Base-by-base conservation (phyloP, 495 filamentous ascomycete genomes). In the Cercophora sp. region DNA sequence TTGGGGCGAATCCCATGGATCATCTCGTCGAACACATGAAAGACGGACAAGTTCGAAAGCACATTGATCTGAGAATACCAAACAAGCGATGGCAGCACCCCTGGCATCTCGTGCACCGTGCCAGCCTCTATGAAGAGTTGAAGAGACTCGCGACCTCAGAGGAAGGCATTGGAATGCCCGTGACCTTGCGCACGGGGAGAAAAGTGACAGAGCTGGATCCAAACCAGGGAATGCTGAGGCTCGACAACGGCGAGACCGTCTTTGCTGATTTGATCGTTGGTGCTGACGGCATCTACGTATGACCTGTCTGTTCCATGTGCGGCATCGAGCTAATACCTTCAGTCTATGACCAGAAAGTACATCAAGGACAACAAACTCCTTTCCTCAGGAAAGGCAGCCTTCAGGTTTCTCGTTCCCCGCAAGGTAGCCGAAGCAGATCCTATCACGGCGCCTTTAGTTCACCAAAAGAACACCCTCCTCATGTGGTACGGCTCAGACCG, bases 361-460 rank as follows among this genome's bases (percentile, higher is more conserved):
- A 44, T 75, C 19, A 63, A 60, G 10, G 63, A 68, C 9, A 32
- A 68, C 20, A 65, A 66, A 13, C 60, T 76, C 3, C 70, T 72
- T 37, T 64, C 73, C 51, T 76, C 74, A 5, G 80, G 82, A 5
- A 80, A 76, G 51, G 77, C 71, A 43, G 82, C 82, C 2, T 86
- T 82, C 63, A 73, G 83, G n/a, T 85, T 86, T 59, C 59, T 84
- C 2, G 67, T 85, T 1, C 62, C 70, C 2, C 68, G 71, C 2
- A 57, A 75, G 24, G 58, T 63, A 8, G 73, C 74, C 1, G 59
- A 68, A 4, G 68, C 67, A 22, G 77, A 83, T 51, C 70, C 78
- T 0, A 64, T 69, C 13, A 79, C 77, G 0, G 66, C 60, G 10
- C 64, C 67, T 0, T 59, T 77, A 15, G 70, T 70, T 5, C 40